Conservation (phyloP, 2,329 filamentous ascomycete species). For the Trichoderma citrinoviride region DNA sequence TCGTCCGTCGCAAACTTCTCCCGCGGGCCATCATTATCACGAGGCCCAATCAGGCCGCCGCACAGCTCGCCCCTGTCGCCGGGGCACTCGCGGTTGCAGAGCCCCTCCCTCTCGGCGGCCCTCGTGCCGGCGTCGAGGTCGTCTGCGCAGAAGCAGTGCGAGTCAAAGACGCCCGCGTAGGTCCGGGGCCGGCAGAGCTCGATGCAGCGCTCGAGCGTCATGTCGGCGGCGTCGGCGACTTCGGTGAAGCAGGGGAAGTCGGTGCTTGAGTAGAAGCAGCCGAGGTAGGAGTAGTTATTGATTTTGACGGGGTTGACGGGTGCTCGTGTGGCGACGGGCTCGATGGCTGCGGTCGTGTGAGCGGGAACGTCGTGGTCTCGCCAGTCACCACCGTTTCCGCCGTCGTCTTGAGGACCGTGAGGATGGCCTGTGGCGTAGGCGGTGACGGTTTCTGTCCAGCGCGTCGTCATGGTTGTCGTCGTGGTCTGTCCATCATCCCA, state of each 20-base stretch:
- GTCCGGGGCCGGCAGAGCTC: slow-evolving; percentile 35
- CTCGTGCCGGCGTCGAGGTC: slow-evolving; percentile 40
- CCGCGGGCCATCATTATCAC: not conserved
- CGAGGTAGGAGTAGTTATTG: slow-evolving; percentile 36
- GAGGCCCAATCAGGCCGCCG: slow-evolving; percentile 37
- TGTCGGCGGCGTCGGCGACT: slow-evolving; percentile 32
- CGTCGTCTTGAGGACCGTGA: slow-evolving; percentile 7
- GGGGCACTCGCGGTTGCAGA: slow-evolving; percentile 42
- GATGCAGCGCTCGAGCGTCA: slow-evolving; percentile 43
- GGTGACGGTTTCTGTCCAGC: slow-evolving; percentile 31
- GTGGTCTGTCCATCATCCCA: slow-evolving; percentile 28
- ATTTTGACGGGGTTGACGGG: slow-evolving; percentile 36
- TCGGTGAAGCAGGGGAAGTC: slow-evolving; percentile 38
- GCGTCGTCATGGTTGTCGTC: slow-evolving; percentile 30
- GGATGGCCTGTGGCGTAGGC: slow-evolving; percentile 6
- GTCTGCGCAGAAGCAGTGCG: slow-evolving; percentile 47
- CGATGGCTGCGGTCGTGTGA: slow-evolving; percentile 9
- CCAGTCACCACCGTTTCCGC: too few species aligned
- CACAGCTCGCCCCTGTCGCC: slow-evolving; percentile 42
- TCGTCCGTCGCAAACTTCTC: not conserved
- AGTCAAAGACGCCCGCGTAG: slow-evolving; percentile 42
- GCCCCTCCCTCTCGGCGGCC: slow-evolving; percentile 32
- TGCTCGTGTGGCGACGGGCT: not conserved
- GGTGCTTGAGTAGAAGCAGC: slow-evolving; percentile 43
- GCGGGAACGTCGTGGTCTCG: slow-evolving; percentile 1